Conservation (phyloP, 805 yeast genomes). For the Nakazawaea sp. region DNA sequence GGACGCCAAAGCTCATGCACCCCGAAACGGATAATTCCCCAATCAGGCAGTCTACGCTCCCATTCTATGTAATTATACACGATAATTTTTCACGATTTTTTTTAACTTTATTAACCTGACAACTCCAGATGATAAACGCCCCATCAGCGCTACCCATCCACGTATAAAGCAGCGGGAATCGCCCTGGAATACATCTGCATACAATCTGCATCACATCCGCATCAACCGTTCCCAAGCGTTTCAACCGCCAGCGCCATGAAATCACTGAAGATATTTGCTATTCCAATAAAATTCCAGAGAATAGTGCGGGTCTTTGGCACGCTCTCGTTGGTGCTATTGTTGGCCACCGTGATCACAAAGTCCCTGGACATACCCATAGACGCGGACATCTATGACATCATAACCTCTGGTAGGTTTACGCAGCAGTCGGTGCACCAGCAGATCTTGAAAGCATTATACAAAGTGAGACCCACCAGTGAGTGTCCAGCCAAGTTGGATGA, state of each 20-base stretch:
- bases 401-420: slow-evolving; percentile 6
- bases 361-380: slow-evolving; percentile 6
- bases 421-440: slow-evolving; percentile 3
- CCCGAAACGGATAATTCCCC: background rate
- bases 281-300: slow-evolving; percentile 1
- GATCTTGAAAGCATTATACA: slow-evolving; percentile 2
- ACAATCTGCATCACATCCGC: too few species aligned
- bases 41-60: background rate
- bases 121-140: too few species aligned
- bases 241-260: too few species aligned
- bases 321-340: background rate
- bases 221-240: too few species aligned
- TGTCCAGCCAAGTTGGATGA: slow-evolving; percentile 6
- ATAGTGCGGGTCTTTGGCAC: background rate
- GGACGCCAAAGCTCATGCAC: background rate
- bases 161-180: too few species aligned
- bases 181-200: too few species aligned
- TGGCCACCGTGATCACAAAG: background rate
- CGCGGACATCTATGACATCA: slow-evolving; percentile 7
- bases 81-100: too few species aligned
- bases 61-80: too few species aligned
- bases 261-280: too few species aligned
- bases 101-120: too few species aligned
- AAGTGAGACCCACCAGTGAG: slow-evolving; percentile 2
- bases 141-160: too few species aligned